Evolutionary conservation across 2,329 filamentous ascomycete genomes (phyloP), one percentile per base, ranked within the genome.

Genomic region (Sporothrix inflata): DNA sequence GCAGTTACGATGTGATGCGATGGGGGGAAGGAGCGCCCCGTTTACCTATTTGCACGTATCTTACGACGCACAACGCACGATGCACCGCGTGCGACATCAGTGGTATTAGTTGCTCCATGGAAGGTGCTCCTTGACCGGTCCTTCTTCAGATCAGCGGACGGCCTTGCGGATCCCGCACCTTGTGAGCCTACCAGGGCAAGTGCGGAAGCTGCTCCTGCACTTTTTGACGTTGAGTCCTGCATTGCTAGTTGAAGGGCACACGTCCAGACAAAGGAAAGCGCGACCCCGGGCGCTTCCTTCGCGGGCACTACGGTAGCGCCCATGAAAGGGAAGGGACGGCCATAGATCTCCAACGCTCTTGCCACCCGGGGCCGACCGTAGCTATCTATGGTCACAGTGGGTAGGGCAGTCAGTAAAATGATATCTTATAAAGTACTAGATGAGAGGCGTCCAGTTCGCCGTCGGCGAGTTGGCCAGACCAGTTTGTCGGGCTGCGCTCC

Each of bases 221-320:
- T 53, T 53, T 40, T 45, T 49, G 4, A 14, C 12, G 38, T 27
- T 47, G 27, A 60, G 40, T 27, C 21, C 30, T 47, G 9, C 24
- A 71, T 53, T 47, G 19, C n/a, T 42, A 11, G 57, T n/a, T 57
- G 27, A 21, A 42, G n/a, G 38, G 34, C 21, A 21, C 38, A 45
- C n/a, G 38, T 27, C 57, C 27, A 61, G 40, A 73, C 49, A 60
- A 42, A 67, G 68, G 53, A 71, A 71, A 40, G 72, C 67, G 49
- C 67, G 57, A 60, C 49, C 60, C 19, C 71, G 71, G 71, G 60
- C 60, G 47, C 68, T 72, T 67, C 71, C 71, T 67, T 30, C 53
- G 53, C 69, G 72, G 72, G 27, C 53, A 42, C 72, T 73, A 73
- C 63, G 38, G 72, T 73, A 73, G 63, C 63, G 71, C 51, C 68